These are phyloP conservation scores for Hypoxylon sp. DNA, from an alignment of 2,329 filamentous ascomycete species.

Conservation along the genomic window DNA sequence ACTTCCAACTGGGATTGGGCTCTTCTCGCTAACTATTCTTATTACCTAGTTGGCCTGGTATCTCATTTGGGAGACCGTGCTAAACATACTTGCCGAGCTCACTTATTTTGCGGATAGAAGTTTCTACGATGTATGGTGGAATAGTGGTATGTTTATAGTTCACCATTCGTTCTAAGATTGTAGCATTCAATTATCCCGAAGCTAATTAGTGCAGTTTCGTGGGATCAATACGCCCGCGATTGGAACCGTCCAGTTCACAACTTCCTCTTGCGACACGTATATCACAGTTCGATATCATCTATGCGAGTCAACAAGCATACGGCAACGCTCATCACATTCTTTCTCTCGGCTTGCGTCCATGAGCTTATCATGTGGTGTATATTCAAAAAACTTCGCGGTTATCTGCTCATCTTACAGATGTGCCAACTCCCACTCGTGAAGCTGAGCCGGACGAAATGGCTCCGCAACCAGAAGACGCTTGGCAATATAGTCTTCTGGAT, in stretches of 20 bases:
- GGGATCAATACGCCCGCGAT: conserved; percentile 84
- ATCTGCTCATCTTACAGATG: conserved; percentile 81
- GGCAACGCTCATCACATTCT: conserved; percentile 82
- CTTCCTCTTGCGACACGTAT: conserved; percentile 83
- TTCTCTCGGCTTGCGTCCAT: conserved; percentile 78
- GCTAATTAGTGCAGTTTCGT: conserved; percentile 62
- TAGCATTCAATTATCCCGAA: neutral
- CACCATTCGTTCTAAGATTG: neutral
- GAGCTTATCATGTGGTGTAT: conserved; percentile 86
- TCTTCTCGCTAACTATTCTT: conserved; percentile 16
- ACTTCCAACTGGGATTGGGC: neutral
- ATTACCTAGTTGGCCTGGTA: conserved; percentile 75
- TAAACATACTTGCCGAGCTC: conserved; percentile 83
- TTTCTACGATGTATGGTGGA: conserved; percentile 78
- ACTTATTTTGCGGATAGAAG: conserved; percentile 83
- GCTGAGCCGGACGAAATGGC: conserved; percentile 75
- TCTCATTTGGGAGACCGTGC: conserved; percentile 82
- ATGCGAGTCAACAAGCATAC: conserved; percentile 78
- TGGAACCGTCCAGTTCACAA: conserved; percentile 86
- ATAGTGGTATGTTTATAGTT: conserved; percentile 60
- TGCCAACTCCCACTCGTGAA: conserved; percentile 79
- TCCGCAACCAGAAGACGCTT: conserved; percentile 73
- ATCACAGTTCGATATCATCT: conserved; percentile 81
- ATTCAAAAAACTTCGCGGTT: conserved; percentile 83
- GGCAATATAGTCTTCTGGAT: conserved; percentile 85